These are phyloP conservation scores for Glycyrrhiza uralensis DNA, from an alignment of 306 rosid genomes.

Conservation along the genomic window DNA sequence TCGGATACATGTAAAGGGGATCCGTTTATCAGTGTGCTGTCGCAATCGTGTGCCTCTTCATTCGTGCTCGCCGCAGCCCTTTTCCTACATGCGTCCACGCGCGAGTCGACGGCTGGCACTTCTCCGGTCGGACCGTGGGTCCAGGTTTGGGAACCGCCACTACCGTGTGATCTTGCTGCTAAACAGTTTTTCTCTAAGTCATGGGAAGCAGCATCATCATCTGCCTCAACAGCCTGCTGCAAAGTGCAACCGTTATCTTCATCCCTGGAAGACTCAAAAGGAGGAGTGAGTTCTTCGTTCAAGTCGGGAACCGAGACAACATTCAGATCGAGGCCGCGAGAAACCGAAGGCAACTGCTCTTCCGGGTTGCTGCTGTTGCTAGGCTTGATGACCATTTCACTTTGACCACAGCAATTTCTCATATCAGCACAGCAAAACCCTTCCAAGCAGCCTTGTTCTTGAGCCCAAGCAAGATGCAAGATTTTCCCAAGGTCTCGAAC, in stretches of 20 bases:
- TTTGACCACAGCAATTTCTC: slow-evolving; percentile 69
- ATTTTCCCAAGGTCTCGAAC: slow-evolving; percentile 93
- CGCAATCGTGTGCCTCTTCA: slow-evolving; percentile 90
- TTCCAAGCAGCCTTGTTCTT: slow-evolving; percentile 68
- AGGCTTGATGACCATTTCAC: slow-evolving; percentile 51
- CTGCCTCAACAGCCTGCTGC: slow-evolving; percentile 89
- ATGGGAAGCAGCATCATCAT: slow-evolving; percentile 90
- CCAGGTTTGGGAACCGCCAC: slow-evolving; percentile 97
- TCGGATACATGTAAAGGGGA: slow-evolving; percentile 63
- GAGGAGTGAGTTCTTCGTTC: slow-evolving; percentile 94
- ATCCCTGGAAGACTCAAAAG: slow-evolving; percentile 88
- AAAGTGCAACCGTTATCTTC: slow-evolving; percentile 88
- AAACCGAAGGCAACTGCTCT: slow-evolving; percentile 54
- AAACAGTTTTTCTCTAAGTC: slow-evolving; percentile 63
- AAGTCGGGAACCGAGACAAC: slow-evolving; percentile 88
- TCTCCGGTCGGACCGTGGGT: slow-evolving; percentile 57
- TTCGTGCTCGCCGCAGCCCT: slow-evolving; percentile 55
- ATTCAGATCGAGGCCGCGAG: slow-evolving; percentile 86
- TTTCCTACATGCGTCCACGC: slow-evolving; percentile 62
- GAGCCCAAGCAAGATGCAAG: slow-evolving; percentile 77
- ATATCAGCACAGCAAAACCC: slow-evolving; percentile 69
- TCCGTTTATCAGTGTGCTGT: slow-evolving; percentile 88
- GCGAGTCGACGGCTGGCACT: slow-evolving; percentile 87
- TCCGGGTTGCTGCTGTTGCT: slow-evolving; percentile 51
- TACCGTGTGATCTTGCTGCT: slow-evolving; percentile 82